Percentiles rank a stretch among this genome's conserved stretches.
Evolutionary conservation across 345 rosid genomes (phyloP).

Genomic region (Populus nigra): DNA sequence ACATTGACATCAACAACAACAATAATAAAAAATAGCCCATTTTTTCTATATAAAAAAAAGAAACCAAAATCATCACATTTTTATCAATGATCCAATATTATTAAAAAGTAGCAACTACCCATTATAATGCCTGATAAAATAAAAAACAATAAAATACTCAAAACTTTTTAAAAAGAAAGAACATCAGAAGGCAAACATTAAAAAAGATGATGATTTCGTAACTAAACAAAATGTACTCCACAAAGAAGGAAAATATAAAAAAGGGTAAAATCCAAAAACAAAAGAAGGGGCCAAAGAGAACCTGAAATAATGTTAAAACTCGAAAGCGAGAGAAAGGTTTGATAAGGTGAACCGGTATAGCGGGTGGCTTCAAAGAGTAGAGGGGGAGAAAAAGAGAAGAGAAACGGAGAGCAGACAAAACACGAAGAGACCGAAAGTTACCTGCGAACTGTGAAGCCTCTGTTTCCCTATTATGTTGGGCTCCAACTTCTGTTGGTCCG

Average conservation of each 20-base stretch:
- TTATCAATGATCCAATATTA: background rate
- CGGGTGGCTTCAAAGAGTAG: background rate
- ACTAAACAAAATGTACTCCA: background rate
- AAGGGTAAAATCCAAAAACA: constrained; percentile 11
- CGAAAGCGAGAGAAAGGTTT: background rate
- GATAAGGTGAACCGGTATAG: constrained; percentile 15
- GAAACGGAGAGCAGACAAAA: too few relatives aligned
- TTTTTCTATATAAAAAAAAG: background rate
- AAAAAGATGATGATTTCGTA: background rate
- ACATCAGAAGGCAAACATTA: background rate
- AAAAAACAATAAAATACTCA: background rate
- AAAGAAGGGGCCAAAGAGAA: constrained; percentile 13
- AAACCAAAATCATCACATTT: too few relatives aligned
- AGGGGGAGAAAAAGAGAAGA: background rate
- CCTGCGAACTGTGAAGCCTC: constrained; percentile 13
- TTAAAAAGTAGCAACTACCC: constrained; percentile 1
- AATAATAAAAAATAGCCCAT: too few relatives aligned
- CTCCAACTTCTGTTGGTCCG: background rate
- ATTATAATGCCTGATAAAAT: constrained; percentile 19
- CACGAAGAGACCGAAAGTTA: constrained; percentile 14
- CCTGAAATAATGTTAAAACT: constrained; percentile 26
- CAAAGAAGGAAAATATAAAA: background rate
- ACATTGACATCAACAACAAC: constrained; percentile 3
- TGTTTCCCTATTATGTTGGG: background rate
- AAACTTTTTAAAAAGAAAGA: background rate